Percentiles rank a stretch among this genome's conserved stretches.
Evolutionary conservation across 2,329 filamentous ascomycete genomes (phyloP).

Genomic region (Bipolaris victoriae): DNA sequence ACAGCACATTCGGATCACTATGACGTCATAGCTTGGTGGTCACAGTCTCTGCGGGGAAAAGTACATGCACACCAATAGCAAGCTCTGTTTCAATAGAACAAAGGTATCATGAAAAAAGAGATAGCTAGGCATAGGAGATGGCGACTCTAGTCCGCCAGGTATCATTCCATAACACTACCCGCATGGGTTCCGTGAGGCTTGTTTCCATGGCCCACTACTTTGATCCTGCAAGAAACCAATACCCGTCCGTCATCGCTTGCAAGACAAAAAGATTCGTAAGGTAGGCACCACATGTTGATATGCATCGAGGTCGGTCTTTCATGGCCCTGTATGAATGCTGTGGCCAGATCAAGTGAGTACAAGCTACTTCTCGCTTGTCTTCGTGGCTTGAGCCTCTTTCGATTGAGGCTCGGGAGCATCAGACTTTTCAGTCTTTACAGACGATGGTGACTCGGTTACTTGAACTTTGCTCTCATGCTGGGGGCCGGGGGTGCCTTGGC

Average conservation of each 20-base stretch:
- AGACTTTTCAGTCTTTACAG: slow-evolving; percentile 48
- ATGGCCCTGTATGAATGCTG: not conserved
- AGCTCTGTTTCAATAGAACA: slow-evolving; percentile 1
- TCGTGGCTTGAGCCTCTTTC: slow-evolving; percentile 28
- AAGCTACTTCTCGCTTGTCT: slow-evolving; percentile 34
- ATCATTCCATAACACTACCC: slow-evolving; percentile 44
- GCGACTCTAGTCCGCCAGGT: slow-evolving; percentile 45
- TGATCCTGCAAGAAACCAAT: slow-evolving; percentile 28
- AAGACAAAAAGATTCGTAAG: slow-evolving; percentile 21
- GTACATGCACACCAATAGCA: not conserved
- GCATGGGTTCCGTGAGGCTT: slow-evolving; percentile 27
- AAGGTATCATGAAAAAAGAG: slow-evolving; percentile 17
- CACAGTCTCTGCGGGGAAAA: not conserved
- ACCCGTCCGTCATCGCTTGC: slow-evolving; percentile 20
- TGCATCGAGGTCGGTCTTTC: slow-evolving; percentile 3
- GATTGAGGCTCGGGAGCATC: slow-evolving; percentile 21
- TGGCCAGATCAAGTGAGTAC: slow-evolving; percentile 12
- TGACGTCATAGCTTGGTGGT: slow-evolving; percentile 4
- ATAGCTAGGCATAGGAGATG: slow-evolving; percentile 29
- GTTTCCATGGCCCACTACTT: slow-evolving; percentile 31
- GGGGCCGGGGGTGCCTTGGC: slow-evolving; percentile 37
- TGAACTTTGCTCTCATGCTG: slow-evolving; percentile 25
- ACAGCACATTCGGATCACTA: not conserved
- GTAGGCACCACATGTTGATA: slow-evolving; percentile 21
- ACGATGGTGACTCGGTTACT: slow-evolving; percentile 45